phyloP scores from a whole-genome alignment of 176 grass and related monocot genomes.

The Oryza meridionalis region DNA sequence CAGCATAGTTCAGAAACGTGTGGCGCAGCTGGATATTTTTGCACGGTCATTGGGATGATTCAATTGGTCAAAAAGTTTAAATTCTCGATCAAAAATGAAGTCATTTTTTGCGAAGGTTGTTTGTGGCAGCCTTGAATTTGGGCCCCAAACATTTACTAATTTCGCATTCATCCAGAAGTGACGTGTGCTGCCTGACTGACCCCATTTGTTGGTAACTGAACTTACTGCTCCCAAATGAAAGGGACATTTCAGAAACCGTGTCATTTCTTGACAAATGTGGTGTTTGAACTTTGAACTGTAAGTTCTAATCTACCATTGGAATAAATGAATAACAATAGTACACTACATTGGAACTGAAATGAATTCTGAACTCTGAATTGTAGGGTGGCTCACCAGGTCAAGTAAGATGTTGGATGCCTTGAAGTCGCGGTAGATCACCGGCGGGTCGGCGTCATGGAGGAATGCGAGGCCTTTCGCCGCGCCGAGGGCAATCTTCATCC shows the following conservation, averaged over 20 bases:
- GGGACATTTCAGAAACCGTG: slow-evolving; percentile 26
- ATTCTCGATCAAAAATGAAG: background rate
- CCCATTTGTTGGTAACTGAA: slow-evolving; percentile 22
- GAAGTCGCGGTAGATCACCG: slow-evolving; percentile 80
- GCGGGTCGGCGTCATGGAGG: slow-evolving; percentile 55
- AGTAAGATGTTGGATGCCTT: slow-evolving; percentile 81
- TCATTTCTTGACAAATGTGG: background rate
- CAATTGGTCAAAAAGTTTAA: slow-evolving; percentile 29
- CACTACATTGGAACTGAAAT: background rate
- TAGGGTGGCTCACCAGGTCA: slow-evolving; percentile 50
- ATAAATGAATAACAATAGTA: background rate
- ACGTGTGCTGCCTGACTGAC: background rate
- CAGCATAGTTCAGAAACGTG: slow-evolving; percentile 36
- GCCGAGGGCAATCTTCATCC: slow-evolving; percentile 72
- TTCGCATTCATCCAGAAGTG: background rate
- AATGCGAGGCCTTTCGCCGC: slow-evolving; percentile 78
- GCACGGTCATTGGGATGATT: slow-evolving; percentile 19
- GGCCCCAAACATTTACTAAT: background rate
- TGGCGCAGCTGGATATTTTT: slow-evolving; percentile 23
- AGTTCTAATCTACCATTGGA: background rate
- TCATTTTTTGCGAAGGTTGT: background rate
- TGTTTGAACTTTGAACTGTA: slow-evolving; percentile 7
- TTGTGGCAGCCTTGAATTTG: background rate
- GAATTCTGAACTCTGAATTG: background rate
- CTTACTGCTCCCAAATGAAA: slow-evolving; percentile 20